phyloP scores from a whole-genome alignment of 2,329 filamentous ascomycete species.

The Fusarium irregulare region DNA sequence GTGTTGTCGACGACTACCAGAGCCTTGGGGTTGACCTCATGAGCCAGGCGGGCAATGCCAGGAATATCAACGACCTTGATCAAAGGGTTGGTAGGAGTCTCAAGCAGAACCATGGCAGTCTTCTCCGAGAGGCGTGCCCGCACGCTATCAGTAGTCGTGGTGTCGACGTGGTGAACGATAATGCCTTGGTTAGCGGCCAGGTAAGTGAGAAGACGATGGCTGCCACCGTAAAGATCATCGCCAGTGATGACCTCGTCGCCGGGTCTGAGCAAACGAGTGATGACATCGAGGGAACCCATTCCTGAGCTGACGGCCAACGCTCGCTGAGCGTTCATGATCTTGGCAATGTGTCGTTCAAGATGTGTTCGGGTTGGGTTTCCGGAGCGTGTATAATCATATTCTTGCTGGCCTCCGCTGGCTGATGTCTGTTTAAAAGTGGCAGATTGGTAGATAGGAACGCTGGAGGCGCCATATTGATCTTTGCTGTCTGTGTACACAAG shows the following conservation, averaged over 20 bases:
- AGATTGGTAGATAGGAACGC: slow-evolving; percentile 97
- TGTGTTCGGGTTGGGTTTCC: slow-evolving; percentile 97
- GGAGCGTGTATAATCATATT: slow-evolving; percentile 98
- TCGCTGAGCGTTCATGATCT: slow-evolving; percentile 96
- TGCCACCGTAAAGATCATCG: slow-evolving; percentile 96
- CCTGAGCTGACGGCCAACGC: slow-evolving; percentile 94
- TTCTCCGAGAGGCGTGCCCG: slow-evolving; percentile 76
- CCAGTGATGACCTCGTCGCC: slow-evolving; percentile 98
- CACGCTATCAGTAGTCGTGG: slow-evolving; percentile 80
- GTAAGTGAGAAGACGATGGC: slow-evolving; percentile 92
- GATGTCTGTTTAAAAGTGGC: slow-evolving; percentile 97
- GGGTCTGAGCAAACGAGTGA: slow-evolving; percentile 87
- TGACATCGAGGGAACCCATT: slow-evolving; percentile 97
- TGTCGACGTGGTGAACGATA: slow-evolving; percentile 95
- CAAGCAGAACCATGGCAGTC: slow-evolving; percentile 94
- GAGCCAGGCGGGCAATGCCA: slow-evolving; percentile 79
- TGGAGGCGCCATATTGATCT: slow-evolving; percentile 97
- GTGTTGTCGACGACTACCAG: slow-evolving; percentile 97
- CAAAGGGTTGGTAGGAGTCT: slow-evolving; percentile 96
- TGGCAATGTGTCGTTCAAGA: slow-evolving; percentile 94
- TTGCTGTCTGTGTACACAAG: slow-evolving; percentile 95
- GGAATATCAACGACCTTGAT: slow-evolving; percentile 98
- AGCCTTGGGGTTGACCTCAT: slow-evolving; percentile 80
- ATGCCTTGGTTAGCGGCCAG: slow-evolving; percentile 90
- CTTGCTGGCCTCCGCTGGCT: slow-evolving; percentile 78